These are phyloP conservation scores for Trichoderma semiorbis DNA, from an alignment of 2,329 filamentous ascomycete species.

Conservation along the genomic window DNA sequence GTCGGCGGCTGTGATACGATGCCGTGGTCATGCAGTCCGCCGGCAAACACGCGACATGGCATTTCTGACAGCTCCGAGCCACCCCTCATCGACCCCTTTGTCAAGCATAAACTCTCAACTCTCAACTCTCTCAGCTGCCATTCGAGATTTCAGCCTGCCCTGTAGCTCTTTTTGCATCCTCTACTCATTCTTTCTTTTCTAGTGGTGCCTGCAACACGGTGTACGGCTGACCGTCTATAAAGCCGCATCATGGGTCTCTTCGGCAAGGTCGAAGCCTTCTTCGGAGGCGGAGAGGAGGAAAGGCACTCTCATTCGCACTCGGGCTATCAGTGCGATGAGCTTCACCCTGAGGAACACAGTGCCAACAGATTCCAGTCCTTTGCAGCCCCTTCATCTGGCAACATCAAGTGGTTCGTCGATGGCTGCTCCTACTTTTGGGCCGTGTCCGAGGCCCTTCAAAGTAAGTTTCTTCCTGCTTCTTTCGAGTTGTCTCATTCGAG, in stretches of 20 bases:
- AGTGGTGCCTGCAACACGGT: not conserved
- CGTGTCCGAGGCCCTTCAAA: conserved; percentile 72
- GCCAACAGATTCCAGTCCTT: conserved; percentile 63
- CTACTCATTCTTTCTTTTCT: not conserved
- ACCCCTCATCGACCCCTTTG: conserved; percentile 7
- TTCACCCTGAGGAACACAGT: conserved; percentile 41
- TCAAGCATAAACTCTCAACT: not conserved
- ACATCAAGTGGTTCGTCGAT: conserved; percentile 86
- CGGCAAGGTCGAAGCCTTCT: conserved; percentile 43
- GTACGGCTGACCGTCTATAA: not conserved
- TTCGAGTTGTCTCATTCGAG: no score
- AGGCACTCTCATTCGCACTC: conserved; percentile 45
- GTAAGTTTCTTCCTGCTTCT: conserved; percentile 32
- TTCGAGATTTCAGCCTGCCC: not conserved
- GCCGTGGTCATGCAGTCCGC: not conserved
- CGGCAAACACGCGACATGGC: conserved; percentile 1
- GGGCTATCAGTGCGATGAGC: conserved; percentile 39
- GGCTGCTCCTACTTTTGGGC: conserved; percentile 84
- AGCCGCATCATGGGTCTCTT: conserved; percentile 30
- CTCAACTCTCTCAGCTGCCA: not conserved
- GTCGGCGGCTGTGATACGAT: conserved; percentile 12
- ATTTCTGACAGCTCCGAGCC: conserved; percentile 4
- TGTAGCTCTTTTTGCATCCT: not conserved
- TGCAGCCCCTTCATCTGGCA: conserved; percentile 66
- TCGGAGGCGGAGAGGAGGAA: conserved; percentile 39